Base-by-base conservation (phyloP, 179 eudicot genomes). In the Vitellaria paradoxa region DNA sequence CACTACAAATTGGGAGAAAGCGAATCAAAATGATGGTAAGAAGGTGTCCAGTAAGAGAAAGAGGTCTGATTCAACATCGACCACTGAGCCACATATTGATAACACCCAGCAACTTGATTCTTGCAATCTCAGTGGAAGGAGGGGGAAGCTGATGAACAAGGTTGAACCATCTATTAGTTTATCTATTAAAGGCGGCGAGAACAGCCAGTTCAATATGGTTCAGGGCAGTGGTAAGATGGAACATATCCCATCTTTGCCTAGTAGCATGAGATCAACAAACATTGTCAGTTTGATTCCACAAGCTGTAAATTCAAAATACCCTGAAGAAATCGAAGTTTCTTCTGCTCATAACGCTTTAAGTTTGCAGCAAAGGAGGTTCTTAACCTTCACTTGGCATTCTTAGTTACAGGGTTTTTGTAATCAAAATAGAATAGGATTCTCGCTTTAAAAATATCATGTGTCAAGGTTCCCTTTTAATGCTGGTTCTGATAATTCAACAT, bases 21-120 rank as follows among this genome's bases (percentile, higher is more conserved):
- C 80, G 30, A 81, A 80, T 81, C 87, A 86, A 82, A 89, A 82
- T 65, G 93, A 91, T 70, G 63, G 78, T 73, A 87, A 83, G 75
- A 84, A 83, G 81, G 81, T 78, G 18, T 80, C 57, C 63, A 68
- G 79, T 68, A 91, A 91, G 84, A 91, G 97, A 83, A 91, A 91
- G 80, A 90, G 87, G 76, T 76, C 85, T 24, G 92, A 87, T 72
- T 45, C 85, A 7, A 63, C 78, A 73, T 77, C 86, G 59, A 82
- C 82, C 62, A 74, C 77, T 68, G 92, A 88, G 69, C 74, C 87
- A 67, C 92, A 74, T 73, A 2, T 42, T 42, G 45, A 42, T 42
- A 85, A 65, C 80, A 62, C 79, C 64, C 89, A 85, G 77, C 90
- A 85, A 73, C 74, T 68, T 70, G 91, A 87, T 74, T 65, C 81